phyloP scores from a whole-genome alignment of 306 rosid genomes.

The Quercus parvula region DNA sequence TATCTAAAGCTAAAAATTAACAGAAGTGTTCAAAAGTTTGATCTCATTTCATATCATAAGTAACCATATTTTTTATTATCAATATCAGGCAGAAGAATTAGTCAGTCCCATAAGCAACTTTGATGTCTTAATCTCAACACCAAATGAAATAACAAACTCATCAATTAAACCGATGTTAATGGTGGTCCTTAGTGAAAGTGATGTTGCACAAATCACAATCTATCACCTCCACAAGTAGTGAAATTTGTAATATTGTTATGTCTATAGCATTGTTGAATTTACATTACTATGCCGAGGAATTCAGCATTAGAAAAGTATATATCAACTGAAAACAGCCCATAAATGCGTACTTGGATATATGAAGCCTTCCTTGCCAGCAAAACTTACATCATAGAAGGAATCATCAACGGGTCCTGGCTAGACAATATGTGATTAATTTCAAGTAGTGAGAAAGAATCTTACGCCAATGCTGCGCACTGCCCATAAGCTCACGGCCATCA shows the following conservation, averaged over 20 bases:
- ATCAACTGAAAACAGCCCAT: background rate
- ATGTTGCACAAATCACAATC: no score
- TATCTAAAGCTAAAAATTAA: background rate
- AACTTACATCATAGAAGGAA: slow-evolving; percentile 8
- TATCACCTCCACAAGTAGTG: no score
- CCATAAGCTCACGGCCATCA: slow-evolving; percentile 99
- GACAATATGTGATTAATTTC: slow-evolving; percentile 18
- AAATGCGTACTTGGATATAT: background rate
- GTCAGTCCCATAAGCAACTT: background rate
- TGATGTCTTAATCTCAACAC: background rate
- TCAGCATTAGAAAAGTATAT: background rate
- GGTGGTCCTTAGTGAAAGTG: no score
- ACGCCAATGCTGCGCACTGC: slow-evolving; percentile 90
- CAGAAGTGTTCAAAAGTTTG: background rate
- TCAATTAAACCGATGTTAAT: background rate
- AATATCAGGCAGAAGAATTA: background rate
- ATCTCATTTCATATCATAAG: background rate
- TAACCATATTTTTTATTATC: background rate
- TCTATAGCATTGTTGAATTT: background rate
- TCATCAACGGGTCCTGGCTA: background rate
- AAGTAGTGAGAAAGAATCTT: slow-evolving; percentile 19
- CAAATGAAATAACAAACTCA: background rate
- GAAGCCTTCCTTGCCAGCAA: background rate
- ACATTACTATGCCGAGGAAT: background rate
- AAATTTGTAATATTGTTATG: no score